Conservation (phyloP, 345 rosid species). For the Gossypium sturtianum region DNA sequence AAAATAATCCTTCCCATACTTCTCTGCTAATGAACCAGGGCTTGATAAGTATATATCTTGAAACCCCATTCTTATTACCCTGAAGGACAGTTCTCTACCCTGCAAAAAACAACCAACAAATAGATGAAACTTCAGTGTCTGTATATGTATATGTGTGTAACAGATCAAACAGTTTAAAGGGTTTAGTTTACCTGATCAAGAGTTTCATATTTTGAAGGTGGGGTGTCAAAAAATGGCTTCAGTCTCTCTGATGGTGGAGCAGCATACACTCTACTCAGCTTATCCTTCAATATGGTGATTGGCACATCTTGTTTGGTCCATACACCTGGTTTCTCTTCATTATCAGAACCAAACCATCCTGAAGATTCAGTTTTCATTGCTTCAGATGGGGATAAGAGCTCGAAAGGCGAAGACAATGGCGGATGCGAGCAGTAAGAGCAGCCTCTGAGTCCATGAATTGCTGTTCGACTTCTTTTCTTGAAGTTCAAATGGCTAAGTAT, state of each 20-base stretch:
- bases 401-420: conserved; percentile 70
- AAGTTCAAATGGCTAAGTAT: conserved; percentile 68
- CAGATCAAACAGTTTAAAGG: not conserved
- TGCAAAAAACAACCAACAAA: conserved; percentile 16
- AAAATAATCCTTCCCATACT: conserved; percentile 59
- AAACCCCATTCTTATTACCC: conserved; percentile 72
- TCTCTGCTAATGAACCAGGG: conserved; percentile 52
- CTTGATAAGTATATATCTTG: conserved; percentile 57
- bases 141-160: too few species aligned
- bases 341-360: conserved; percentile 50
- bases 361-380: conserved; percentile 71
- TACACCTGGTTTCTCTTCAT: conserved; percentile 52
- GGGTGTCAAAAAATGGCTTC: conserved; percentile 54
- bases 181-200: conserved; percentile 63
- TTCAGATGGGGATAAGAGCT: conserved; percentile 69
- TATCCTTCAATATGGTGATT: conserved; percentile 48
- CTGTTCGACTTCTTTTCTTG: conserved; percentile 50
- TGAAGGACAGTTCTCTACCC: conserved; percentile 75
- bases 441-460: conserved; percentile 54
- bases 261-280: conserved; percentile 69
- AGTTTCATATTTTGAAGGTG: conserved; percentile 84
- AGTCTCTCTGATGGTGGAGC: conserved; percentile 73
- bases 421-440: conserved; percentile 64
- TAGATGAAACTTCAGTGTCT: not conserved
- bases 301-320: conserved; percentile 67